These are phyloP conservation scores for Cytidiella melzeri DNA, from an alignment of 768 basidiomycete species.

Conservation along the genomic window DNA sequence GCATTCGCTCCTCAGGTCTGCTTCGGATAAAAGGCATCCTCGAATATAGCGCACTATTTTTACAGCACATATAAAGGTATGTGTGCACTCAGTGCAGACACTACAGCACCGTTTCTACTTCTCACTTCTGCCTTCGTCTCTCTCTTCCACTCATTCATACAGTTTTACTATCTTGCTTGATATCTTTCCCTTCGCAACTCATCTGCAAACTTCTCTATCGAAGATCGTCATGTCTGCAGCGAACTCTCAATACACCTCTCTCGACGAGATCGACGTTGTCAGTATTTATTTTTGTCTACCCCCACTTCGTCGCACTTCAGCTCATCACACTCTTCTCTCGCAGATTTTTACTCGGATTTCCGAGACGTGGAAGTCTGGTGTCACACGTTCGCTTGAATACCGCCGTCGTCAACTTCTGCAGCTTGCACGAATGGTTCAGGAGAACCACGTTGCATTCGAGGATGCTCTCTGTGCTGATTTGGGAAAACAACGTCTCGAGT, in stretches of 20 bases:
- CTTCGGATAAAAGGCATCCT: background rate
- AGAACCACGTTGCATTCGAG: constrained; percentile 46
- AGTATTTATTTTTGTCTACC: background rate
- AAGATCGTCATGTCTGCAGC: constrained; percentile 5
- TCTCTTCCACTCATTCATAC: background rate
- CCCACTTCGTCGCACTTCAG: background rate
- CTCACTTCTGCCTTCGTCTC: constrained; percentile 1
- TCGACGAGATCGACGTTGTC: constrained; percentile 7
- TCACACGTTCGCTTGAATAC: constrained; percentile 46
- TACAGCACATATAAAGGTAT: background rate
- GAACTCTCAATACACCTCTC: constrained; percentile 9
- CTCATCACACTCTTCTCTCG: background rate
- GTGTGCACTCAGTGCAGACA: background rate
- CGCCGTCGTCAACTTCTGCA: constrained; percentile 59
- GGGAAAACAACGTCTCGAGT: constrained; percentile 19
- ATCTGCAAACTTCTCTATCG: too few species aligned
- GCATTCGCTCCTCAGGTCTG: background rate
- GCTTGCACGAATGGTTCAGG: constrained; percentile 53
- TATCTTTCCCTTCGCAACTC: background rate
- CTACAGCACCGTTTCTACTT: background rate
- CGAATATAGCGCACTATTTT: background rate
- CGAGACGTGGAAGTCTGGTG: constrained; percentile 42
- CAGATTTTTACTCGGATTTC: constrained; percentile 35
- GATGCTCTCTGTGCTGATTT: constrained; percentile 33
- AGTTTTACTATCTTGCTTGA: background rate